Conservation (phyloP, 108 stramenopile genomes). For the Fistulifera pelliculosa region DNA sequence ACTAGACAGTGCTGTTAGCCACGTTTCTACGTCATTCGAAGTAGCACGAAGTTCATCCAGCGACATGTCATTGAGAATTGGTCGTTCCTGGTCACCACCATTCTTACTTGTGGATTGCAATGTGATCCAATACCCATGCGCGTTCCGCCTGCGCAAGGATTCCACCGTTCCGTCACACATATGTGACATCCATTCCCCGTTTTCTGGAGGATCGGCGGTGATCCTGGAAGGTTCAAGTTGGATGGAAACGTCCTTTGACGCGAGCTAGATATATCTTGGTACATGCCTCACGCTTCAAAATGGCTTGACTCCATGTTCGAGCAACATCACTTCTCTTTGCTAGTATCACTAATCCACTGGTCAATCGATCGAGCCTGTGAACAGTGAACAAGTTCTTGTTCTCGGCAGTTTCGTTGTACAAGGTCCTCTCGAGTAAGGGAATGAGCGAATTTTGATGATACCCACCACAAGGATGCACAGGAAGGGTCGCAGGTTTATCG, state of each 20-base stretch:
- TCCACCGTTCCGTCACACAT: no score
- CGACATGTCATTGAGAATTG: constrained; percentile 7
- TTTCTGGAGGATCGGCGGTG: not conserved
- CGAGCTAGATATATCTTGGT: constrained; percentile 68
- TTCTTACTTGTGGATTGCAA: no score
- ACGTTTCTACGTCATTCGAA: constrained; percentile 13
- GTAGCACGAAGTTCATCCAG: constrained; percentile 12
- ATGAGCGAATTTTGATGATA: constrained; percentile 80
- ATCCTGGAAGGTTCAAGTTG: constrained; percentile 9
- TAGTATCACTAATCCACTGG: constrained; percentile 60
- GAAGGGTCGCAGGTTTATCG: constrained; percentile 86
- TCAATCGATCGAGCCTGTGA: constrained; percentile 76
- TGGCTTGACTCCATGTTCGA: constrained; percentile 47
- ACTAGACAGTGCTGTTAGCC: constrained; percentile 9
- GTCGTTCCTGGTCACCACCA: not conserved
- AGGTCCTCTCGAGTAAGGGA: constrained; percentile 41
- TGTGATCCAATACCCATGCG: no score
- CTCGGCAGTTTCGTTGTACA: constrained; percentile 14
- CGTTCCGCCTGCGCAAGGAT: no score
- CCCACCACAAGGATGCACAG: constrained; percentile 92
- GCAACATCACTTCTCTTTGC: constrained; percentile 58
- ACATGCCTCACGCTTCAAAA: constrained; percentile 49
- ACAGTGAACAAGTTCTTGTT: constrained; percentile 55
- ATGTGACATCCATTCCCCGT: constrained; percentile 9
- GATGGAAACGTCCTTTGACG: constrained; percentile 62